These are phyloP conservation scores for Lojkania enalia DNA, from an alignment of 2,329 filamentous ascomycete species.

Conservation along the genomic window DNA sequence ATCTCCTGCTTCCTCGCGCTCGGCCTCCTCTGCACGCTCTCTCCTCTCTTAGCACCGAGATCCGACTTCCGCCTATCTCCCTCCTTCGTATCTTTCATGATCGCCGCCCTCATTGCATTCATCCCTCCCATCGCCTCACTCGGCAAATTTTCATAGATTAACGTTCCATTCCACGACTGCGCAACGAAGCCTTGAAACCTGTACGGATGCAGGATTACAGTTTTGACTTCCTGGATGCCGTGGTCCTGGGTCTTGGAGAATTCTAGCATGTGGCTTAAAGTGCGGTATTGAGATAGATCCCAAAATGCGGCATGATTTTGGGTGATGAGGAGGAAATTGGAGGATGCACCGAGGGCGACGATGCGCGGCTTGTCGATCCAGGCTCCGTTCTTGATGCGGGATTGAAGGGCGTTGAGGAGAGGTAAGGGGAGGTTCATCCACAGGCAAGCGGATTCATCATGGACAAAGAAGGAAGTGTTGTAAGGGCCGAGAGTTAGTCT, in stretches of 20 bases:
- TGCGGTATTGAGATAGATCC: slow-evolving; percentile 30
- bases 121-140: slow-evolving; percentile 24
- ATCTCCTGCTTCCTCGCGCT: slow-evolving; percentile 26
- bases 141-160: slow-evolving; percentile 33
- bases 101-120: slow-evolving; percentile 21
- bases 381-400: slow-evolving; percentile 30
- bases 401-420: slow-evolving; percentile 29
- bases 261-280: slow-evolving; percentile 23
- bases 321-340: slow-evolving; percentile 36
- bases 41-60: slow-evolving; percentile 1
- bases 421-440: slow-evolving; percentile 38
- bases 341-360: slow-evolving; percentile 34
- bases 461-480: slow-evolving; percentile 37
- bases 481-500: slow-evolving; percentile 37
- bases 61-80: slow-evolving; percentile 3
- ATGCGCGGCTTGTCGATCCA: slow-evolving; percentile 39
- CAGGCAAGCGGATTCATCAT: slow-evolving; percentile 31
- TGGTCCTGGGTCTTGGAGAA: slow-evolving; percentile 18
- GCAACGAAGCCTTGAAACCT: slow-evolving; percentile 37
- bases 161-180: slow-evolving; percentile 25
- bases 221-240: slow-evolving; percentile 25
- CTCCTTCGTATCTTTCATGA: slow-evolving; percentile 24
- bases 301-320: slow-evolving; percentile 34
- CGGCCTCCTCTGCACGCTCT: slow-evolving; percentile 1
- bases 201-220: slow-evolving; percentile 33